phyloP scores from a whole-genome alignment of 1,284 basidiomycete species.

The Butyriboletus appendiculatus region DNA sequence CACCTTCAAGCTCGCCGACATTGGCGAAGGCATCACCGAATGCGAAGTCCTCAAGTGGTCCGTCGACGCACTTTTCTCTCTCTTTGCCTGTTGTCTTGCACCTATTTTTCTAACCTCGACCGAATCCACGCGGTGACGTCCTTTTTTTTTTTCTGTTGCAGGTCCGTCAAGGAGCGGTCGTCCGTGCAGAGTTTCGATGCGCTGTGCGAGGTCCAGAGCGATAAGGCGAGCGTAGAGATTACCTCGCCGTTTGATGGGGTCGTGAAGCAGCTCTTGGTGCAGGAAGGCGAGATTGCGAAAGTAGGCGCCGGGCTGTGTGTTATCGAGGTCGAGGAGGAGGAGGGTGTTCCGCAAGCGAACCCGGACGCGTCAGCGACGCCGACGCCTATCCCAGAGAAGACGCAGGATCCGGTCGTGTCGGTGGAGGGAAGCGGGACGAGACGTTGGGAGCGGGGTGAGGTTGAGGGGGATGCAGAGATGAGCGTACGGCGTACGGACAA shows the following conservation, averaged over 20 bases:
- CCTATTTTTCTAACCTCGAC: not conserved
- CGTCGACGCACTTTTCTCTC: constrained; percentile 31
- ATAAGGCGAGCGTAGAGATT: constrained; percentile 94
- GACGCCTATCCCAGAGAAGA: not conserved
- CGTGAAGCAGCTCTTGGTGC: constrained; percentile 71
- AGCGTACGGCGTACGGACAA: constrained; percentile 9
- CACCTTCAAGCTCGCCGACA: constrained; percentile 91
- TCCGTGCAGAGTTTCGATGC: constrained; percentile 79
- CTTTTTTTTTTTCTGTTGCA: constrained; percentile 21
- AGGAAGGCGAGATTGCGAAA: constrained; percentile 85
- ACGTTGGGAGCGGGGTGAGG: not conserved
- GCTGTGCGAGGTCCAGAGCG: constrained; percentile 91
- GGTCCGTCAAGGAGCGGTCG: constrained; percentile 62
- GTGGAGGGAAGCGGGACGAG: not conserved
- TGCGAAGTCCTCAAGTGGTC: constrained; percentile 90
- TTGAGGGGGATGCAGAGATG: not conserved
- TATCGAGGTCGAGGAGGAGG: constrained; percentile 74
- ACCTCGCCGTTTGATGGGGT: constrained; percentile 87
- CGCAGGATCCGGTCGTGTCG: constrained; percentile 13
- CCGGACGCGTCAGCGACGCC: not conserved
- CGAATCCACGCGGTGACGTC: not conserved
- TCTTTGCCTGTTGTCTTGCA: too few relatives aligned
- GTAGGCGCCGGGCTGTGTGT: constrained; percentile 84
- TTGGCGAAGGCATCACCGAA: constrained; percentile 91
- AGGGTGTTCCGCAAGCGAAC: constrained; percentile 24